phyloP scores from a whole-genome alignment of 495 filamentous ascomycete genomes.

The Lasiosphaeris hirsuta region DNA sequence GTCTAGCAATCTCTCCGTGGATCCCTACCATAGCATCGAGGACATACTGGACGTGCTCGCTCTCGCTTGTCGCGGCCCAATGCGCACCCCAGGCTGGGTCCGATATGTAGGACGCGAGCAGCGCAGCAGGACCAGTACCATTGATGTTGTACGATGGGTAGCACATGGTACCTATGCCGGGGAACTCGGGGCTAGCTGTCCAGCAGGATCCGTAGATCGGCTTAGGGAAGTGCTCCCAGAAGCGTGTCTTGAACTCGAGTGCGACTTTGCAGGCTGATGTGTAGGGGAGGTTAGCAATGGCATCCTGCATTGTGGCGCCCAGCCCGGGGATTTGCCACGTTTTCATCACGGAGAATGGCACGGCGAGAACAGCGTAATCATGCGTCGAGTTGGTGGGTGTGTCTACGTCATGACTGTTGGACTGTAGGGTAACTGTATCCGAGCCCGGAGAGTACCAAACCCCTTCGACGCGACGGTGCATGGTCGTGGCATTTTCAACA shows the following conservation, averaged over 20 bases:
- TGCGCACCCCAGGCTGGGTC: slow-evolving; percentile 40
- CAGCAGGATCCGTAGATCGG: slow-evolving; percentile 54
- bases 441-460: slow-evolving; percentile 35
- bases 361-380: slow-evolving; percentile 62
- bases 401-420: slow-evolving; percentile 35
- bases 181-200: background rate
- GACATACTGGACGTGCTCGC: slow-evolving; percentile 36
- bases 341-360: slow-evolving; percentile 56
- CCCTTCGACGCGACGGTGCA: slow-evolving; percentile 48
- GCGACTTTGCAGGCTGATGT: slow-evolving; percentile 57
- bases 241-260: slow-evolving; percentile 58
- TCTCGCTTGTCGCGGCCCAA: slow-evolving; percentile 14
- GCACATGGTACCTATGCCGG: slow-evolving; percentile 44
- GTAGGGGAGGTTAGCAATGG: slow-evolving; percentile 54
- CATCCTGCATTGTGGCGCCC: background rate
- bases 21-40: slow-evolving; percentile 51
- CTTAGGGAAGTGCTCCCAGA: slow-evolving; percentile 59
- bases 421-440: slow-evolving; percentile 45
- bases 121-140: slow-evolving; percentile 55
- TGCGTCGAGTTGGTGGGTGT: slow-evolving; percentile 48
- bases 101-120: slow-evolving; percentile 55
- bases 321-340: slow-evolving; percentile 41
- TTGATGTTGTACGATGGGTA: slow-evolving; percentile 65
- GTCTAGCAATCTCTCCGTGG: slow-evolving; percentile 52
- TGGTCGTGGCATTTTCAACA: slow-evolving; percentile 49